Base-by-base conservation (phyloP, 163 green algal species). In the Scenedesmus sp. region DNA sequence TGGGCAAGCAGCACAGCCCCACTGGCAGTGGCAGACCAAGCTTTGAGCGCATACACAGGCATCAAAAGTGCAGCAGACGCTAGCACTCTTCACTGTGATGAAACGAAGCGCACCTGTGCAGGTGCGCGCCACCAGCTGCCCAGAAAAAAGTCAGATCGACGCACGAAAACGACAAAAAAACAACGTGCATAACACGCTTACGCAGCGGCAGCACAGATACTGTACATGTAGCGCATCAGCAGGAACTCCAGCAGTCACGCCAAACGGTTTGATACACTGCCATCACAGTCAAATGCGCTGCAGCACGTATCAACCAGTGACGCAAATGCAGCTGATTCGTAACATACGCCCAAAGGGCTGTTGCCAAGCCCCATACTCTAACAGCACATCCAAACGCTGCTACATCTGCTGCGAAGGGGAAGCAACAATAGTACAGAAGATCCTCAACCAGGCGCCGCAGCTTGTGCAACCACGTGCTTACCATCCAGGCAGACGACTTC, bases 121-220 rank as follows among this genome's bases (percentile, higher is more conserved):
- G 67, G 16, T 79, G 67, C 67, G 67, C 67, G 0, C 15, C 26
- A 0, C 23, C 2, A n/a, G 2, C 3, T 79, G 67, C 23, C 10
- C 15, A 10, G 3, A 3, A 12, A 70, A 12, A 1, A 79, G 23
- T 52, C 4, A 26, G 18, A 77, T 46, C 0, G 34, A 46, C 7
- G 59, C 59, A 77, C 10, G n/a, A 46, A 79, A 23, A 79, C 3
- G 52, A 79, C 16, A n/a, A 52, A 1, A 79, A 79, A 79, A 79
- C 23, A 52, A 52, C 70, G 70, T 20, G 70, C 70, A 79, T 52
- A 52, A 79, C 70, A 79, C 70, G 70, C 70, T 79, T 79, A 79
- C 23, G 70, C 70, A 79, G 70, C 70, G 70, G 66, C 70, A 79
- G 70, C 70, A 79, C 70, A 79, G 23, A 5, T 79, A 79, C 70